Base-by-base conservation (phyloP, 2,329 filamentous ascomycete genomes). In the Diaporthe vexans region DNA sequence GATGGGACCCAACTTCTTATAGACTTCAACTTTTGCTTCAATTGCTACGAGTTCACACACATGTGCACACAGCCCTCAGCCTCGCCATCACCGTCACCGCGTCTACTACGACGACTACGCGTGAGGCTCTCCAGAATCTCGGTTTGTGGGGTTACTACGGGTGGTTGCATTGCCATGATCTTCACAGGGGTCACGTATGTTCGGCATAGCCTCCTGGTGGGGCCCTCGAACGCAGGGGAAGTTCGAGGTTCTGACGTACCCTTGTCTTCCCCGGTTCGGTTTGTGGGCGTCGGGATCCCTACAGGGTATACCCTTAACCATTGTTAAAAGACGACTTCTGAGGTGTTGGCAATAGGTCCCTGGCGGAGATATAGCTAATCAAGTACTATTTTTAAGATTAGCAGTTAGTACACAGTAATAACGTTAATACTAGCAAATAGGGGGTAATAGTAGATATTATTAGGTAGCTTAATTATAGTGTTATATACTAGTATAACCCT, bases 81-180 rank as follows among this genome's bases (percentile, higher is more conserved):
- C 21, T 59, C 13, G 29, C 29, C 29, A 33, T 33, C 29, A 19
- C 24, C 19, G 21, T 26, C 17, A 21, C 17, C 26, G 8, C 11
- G 13, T 43, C 37, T 46, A 17, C 19, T 29, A n/a, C 37, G 26
- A 10, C 19, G 26, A 10, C 19, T 19, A 40, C 13, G 24, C 4
- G 26, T 46, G 58, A 63, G 37, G 58, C 58, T 63, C 37, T 63
- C 24, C 37, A 46, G 37, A 63, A 63, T 43, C 15, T 63, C 58
- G 58, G 58, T 43, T 63, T 46, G 58, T 63, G 58, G 58, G 58
- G 37, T 10, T 21, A 33, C n/a, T 46, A 21, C 58, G 58, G 58
- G 46, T 46, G 58, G 37, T 63, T 63, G 37, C 58, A 63, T 63
- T 46, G 58, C 58, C 58, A 63, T 43, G 58, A 63, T 63, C 58